Evolutionary conservation across 2,329 filamentous ascomycete genomes (phyloP).

Genomic region (Lachnellula hyalina): DNA sequence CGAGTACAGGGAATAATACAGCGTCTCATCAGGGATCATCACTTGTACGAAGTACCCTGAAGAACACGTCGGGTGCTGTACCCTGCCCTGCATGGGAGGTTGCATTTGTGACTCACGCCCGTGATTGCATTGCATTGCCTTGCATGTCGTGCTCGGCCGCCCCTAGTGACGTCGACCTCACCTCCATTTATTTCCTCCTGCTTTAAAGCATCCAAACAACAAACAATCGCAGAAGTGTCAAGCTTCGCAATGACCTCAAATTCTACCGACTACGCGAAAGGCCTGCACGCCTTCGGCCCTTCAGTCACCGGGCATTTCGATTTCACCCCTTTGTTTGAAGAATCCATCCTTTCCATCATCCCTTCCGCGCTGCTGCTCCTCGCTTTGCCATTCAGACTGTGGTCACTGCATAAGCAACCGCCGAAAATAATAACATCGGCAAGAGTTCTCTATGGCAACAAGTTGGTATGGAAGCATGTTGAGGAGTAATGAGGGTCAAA

Average conservation of each 20-base stretch:
- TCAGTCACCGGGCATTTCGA: conserved; percentile 4
- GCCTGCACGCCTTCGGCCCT: conserved; percentile 1
- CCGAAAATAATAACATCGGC: conserved; percentile 4
- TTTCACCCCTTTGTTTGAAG: conserved; percentile 11
- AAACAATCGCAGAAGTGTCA: background rate
- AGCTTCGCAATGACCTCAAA: conserved; percentile 3
- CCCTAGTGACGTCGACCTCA: no score
- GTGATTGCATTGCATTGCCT: no score
- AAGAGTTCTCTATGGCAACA: conserved; percentile 7
- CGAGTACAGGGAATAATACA: no score
- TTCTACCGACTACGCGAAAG: background rate
- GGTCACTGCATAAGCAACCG: conserved; percentile 2
- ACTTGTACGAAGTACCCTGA: no score
- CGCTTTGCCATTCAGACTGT: conserved; percentile 7
- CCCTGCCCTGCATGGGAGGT: no score
- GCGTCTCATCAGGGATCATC: no score
- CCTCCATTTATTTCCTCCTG: no score
- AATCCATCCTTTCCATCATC: conserved; percentile 4
- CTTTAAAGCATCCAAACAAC: background rate
- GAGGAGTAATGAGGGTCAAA: background rate
- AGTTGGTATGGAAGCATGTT: conserved; percentile 6
- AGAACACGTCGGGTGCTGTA: no score
- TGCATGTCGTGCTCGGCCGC: no score
- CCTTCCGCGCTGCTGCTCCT: conserved; percentile 8
- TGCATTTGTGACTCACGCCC: no score